Evolutionary conservation across 192 early-diverging fungal genomes (phyloP).

Genomic region (Linnemannia schmuckeri): DNA sequence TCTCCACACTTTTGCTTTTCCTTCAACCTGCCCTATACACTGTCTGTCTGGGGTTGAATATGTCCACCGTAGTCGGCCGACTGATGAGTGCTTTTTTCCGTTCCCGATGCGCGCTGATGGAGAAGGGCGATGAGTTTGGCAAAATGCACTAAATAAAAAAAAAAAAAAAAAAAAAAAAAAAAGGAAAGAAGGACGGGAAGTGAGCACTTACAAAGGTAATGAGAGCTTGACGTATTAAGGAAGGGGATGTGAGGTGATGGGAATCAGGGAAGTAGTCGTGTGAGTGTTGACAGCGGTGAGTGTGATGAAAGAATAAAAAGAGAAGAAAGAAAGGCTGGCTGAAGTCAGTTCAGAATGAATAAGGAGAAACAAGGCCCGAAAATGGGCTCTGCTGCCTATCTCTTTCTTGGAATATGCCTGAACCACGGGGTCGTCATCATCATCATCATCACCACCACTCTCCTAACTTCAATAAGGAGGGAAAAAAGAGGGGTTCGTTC

Average conservation of each 20-base stretch:
- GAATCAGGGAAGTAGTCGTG: neutral
- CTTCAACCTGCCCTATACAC: neutral
- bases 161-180: neutral
- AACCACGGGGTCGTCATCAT: slow-evolving; percentile 4
- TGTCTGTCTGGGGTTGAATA: neutral
- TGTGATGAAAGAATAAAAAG: neutral
- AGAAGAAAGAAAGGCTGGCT: neutral
- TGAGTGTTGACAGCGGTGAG: neutral
- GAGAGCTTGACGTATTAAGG: neutral
- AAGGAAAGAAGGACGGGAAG: neutral
- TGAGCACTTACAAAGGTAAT: slow-evolving; percentile 2
- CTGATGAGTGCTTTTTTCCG: neutral
- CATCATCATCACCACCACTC: neutral
- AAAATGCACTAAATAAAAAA: neutral
- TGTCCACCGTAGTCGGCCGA: neutral
- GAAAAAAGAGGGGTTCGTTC: slow-evolving; percentile 1
- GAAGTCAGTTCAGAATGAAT: neutral
- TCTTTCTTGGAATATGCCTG: neutral
- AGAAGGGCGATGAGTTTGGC: neutral
- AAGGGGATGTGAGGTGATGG: neutral
- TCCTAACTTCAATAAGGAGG: neutral
- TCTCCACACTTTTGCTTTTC: neutral
- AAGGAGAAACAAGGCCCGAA: neutral
- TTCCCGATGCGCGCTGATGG: neutral
- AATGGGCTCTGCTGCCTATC: neutral